Base-by-base conservation (phyloP, 1,139 yeast species). In the Scheffersomyces insectosa region DNA sequence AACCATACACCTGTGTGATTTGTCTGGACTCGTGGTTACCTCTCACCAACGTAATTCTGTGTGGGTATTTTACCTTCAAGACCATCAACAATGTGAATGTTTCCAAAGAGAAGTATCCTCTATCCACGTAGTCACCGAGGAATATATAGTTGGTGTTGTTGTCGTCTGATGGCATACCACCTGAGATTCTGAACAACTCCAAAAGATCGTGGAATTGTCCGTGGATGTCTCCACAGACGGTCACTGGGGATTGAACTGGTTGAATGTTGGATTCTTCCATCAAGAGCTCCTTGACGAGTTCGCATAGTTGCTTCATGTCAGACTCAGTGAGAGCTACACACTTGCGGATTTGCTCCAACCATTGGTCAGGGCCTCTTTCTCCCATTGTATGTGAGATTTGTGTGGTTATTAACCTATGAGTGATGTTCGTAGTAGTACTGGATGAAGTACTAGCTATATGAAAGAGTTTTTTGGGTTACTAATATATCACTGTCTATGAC, bases 151-250 rank as follows among this genome's bases (percentile, higher is more conserved):
- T 88, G 37, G 82, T 73, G 48, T 71, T 72, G 48, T 61, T 61
- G 37, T 59, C 63, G 37, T 56, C 60, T 29, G 57, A 46, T 1
- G 99, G 99, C 58, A 95, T 80, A 32, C 98, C 98, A 27, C 99
- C 99, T 27, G 95, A 85, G 37, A 91, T 88, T 54, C 96, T 80
- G 64, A 93, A 93, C 37, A 93, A 75, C 65, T 93, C 98, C 60
- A 93, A 73, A 48, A 93, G 73, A 65, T 93, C 99, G 62, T 93
- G 98, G 63, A 93, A 93, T 66, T 93, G 99, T 6, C 99, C 99
- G 66, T 93, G 99, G 52, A 93, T 95, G 67, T 93, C 99, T 52
- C 99, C 99, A 73, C 98, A 93, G 11, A 93, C 97, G n/a, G 67
- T 62, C n/a, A 93, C 98, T 1, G 99, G 99, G 30, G 95, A 83